Evolutionary conservation across 2,329 filamentous ascomycete genomes (phyloP), one percentile per base, ranked within the genome.

Genomic region (Colletotrichum echinochloae): DNA sequence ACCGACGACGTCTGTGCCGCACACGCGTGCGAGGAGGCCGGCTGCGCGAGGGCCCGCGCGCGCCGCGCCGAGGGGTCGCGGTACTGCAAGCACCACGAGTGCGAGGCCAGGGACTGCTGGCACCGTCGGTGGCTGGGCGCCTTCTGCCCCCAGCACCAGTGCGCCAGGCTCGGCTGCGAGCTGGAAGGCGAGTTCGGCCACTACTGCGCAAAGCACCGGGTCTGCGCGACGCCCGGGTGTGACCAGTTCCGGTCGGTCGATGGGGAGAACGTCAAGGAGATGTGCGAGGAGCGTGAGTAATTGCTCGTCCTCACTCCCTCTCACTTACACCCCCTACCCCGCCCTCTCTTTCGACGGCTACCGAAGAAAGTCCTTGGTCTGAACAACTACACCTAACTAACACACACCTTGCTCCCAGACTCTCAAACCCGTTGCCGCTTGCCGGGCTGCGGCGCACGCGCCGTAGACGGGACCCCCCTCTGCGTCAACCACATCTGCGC

Each of bases 91-190:
- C 65, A 74, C 16, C 78, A 79, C 51, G 72, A 67, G 46, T 80
- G 78, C 28, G 72, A 66, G 49, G 66, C 64, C 8, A 68, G 69
- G 48, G 73, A 70, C 18, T 79, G 78, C 48, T 60, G 56, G 26
- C 70, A 72, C 66, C 74, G 66, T 46, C 75, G 63, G 56, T 59
- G 73, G 61, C 72, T 73, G 7, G 72, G 72, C 2, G 69, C 72
- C 8, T 75, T 72, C 41, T 79, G 77, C 41, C 69, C 70, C 8
- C 71, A 72, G 56, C 78, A 79, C 41, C 72, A 78, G 71, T 79
- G 78, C 35, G 72, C 72, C 0, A 60, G 73, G 33, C 76, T 74
- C 49, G 76, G 73, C 12, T 79, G 78, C 52, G 76, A 77, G 64
- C 74, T 72, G 12, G 67, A 49, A 6, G 65, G 71, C n/a, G 59